Evolutionary conservation across 2,329 filamentous ascomycete genomes (phyloP).

Genomic region (Xylaria hypoxylon): DNA sequence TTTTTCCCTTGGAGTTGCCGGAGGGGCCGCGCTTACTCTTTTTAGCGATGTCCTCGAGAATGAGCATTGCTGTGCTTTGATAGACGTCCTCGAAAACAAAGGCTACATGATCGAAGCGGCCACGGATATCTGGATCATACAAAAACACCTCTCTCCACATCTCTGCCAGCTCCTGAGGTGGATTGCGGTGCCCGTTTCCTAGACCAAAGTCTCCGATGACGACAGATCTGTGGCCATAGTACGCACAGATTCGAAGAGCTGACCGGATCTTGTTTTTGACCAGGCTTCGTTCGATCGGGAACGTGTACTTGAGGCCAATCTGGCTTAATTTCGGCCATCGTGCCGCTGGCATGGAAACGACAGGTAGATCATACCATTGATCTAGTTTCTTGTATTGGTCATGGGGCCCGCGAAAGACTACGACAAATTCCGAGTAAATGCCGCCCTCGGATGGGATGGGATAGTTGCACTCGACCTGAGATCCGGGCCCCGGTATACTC

Average conservation of each 20-base stretch:
- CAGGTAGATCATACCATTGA: constrained; percentile 71
- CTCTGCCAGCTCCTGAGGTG: constrained; percentile 72
- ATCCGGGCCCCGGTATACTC: constrained; percentile 67
- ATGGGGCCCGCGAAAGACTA: constrained; percentile 78
- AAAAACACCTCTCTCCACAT: constrained; percentile 74
- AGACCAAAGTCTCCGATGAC: constrained; percentile 74
- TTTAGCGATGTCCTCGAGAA: constrained; percentile 67
- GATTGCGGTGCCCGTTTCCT: constrained; percentile 73
- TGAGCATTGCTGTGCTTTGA: constrained; percentile 65
- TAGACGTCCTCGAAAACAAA: constrained; percentile 72
- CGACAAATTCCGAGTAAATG: constrained; percentile 76
- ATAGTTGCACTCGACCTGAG: constrained; percentile 66
- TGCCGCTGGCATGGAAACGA: constrained; percentile 79
- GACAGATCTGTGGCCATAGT: constrained; percentile 66
- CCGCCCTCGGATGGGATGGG: constrained; percentile 77
- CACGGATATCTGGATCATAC: constrained; percentile 71
- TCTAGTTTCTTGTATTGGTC: constrained; percentile 70
- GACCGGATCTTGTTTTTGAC: constrained; percentile 79
- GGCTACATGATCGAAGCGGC: constrained; percentile 70
- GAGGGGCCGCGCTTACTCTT: constrained; percentile 55
- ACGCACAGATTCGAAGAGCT: constrained; percentile 76
- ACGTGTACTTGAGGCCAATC: constrained; percentile 75
- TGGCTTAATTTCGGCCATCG: constrained; percentile 79
- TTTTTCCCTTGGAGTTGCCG: constrained; percentile 48
- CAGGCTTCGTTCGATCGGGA: constrained; percentile 76